Conservation (phyloP, 805 yeast species). For the Cyberlindnera lachancei region DNA sequence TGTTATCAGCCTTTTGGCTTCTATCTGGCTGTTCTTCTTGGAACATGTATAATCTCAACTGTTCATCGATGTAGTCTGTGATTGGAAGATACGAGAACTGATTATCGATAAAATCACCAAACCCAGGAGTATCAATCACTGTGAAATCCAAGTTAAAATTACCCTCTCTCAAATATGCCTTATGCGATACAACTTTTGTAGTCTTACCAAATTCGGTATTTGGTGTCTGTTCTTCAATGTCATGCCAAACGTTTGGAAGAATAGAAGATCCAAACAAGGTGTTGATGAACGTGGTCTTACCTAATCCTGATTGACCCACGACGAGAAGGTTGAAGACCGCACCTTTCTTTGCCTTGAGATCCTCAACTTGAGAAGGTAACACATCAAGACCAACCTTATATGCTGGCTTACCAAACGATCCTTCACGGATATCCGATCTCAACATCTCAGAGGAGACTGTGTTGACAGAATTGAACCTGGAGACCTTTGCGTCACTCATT, state of each 20-base stretch:
- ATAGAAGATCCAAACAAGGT: slow-evolving; percentile 57
- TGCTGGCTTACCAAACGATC: too few species aligned
- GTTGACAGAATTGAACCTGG: too few species aligned
- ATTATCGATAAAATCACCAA: slow-evolving; percentile 65
- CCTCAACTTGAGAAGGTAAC: slow-evolving; percentile 25
- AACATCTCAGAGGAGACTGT: too few species aligned
- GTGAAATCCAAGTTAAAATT: slow-evolving; percentile 52
- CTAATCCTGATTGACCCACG: slow-evolving; percentile 82
- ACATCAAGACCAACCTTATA: slow-evolving; percentile 21
- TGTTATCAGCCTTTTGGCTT: slow-evolving; percentile 42
- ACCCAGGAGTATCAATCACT: slow-evolving; percentile 70
- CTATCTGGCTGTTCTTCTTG: slow-evolving; percentile 77
- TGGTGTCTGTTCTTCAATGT: slow-evolving; percentile 30
- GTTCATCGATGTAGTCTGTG: slow-evolving; percentile 71
- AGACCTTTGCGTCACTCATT: too few species aligned
- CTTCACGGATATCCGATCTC: too few species aligned
- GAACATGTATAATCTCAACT: slow-evolving; percentile 56
- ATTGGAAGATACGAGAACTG: slow-evolving; percentile 60
- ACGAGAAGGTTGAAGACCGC: slow-evolving; percentile 75
- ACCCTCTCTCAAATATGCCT: slow-evolving; percentile 52
- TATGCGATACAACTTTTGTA: slow-evolving; percentile 26
- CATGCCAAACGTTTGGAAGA: slow-evolving; percentile 34
- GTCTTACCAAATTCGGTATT: slow-evolving; percentile 31
- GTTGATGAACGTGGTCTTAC: slow-evolving; percentile 75
- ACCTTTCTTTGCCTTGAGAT: slow-evolving; percentile 42